Evolutionary conservation across 2,329 filamentous ascomycete species (phyloP).

Genomic region (Aureobasidium sp.): DNA sequence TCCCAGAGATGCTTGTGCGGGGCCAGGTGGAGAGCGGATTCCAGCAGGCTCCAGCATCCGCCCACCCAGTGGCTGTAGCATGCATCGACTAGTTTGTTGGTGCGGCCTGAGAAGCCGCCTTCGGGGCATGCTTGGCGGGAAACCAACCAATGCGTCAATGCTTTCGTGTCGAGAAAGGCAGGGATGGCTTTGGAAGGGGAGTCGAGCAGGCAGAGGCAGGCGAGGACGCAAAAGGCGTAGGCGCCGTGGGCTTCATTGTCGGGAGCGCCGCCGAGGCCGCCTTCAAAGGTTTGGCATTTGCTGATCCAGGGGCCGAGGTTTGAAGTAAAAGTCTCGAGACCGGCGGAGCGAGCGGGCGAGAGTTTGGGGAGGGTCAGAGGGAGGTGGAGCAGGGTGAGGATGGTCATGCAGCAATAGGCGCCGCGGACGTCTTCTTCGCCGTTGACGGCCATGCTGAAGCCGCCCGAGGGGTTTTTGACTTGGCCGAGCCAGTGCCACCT

Average conservation of each 20-base stretch:
- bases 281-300: conserved; percentile 90
- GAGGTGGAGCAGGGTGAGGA: conserved; percentile 75
- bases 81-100: conserved; percentile 95
- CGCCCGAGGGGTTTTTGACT: conserved; percentile 80
- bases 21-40: conserved; percentile 58
- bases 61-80: conserved; percentile 99
- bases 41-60: conserved; percentile 84
- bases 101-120: conserved; percentile 85
- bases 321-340: conserved; percentile 60
- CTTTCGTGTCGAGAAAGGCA: conserved; percentile 68
- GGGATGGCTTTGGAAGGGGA: conserved; percentile 67
- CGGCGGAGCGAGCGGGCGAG: conserved; percentile 58
- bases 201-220: conserved; percentile 78
- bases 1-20: conserved; percentile 58
- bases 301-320: conserved; percentile 73
- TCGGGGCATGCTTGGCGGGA: conserved; percentile 85
- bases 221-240: conserved; percentile 91
- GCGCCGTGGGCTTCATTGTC: conserved; percentile 90
- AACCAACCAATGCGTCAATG: conserved; percentile 80
- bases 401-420: conserved; percentile 82
- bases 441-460: conserved; percentile 78
- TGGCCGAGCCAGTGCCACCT: conserved; percentile 79
- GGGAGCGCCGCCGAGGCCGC: conserved; percentile 80
- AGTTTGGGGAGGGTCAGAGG: conserved; percentile 71
- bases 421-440: conserved; percentile 93